Evolutionary conservation across 768 basidiomycete genomes (phyloP).

Genomic region (Russula vinacea): DNA sequence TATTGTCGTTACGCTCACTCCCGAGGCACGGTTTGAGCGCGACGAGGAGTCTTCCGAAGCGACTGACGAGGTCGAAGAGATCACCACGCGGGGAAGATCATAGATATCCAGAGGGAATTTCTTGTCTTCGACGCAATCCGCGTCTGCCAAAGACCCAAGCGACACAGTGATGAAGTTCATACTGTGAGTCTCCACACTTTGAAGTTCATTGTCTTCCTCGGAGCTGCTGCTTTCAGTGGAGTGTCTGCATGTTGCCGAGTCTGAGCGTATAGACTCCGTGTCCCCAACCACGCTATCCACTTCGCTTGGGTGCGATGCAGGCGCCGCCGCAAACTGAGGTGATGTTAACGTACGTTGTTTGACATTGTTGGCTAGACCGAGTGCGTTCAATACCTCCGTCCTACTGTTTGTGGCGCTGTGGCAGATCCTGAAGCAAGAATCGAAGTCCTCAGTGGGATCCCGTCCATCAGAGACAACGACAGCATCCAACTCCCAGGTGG

Average conservation of each 20-base stretch:
- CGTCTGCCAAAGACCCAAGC: constrained; percentile 9
- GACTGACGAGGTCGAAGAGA: constrained; percentile 20
- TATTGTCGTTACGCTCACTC: constrained; percentile 19
- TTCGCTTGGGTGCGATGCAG: constrained; percentile 9
- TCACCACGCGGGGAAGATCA: constrained; percentile 21
- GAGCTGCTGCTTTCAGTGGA: constrained; percentile 18
- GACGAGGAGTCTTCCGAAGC: constrained; percentile 11
- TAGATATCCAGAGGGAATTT: constrained; percentile 11
- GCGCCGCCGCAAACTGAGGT: constrained; percentile 13
- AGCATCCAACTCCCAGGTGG: background rate
- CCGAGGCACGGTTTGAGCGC: constrained; percentile 6
- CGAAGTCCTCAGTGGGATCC: background rate
- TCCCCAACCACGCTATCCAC: background rate
- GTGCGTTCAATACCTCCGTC: constrained; percentile 3
- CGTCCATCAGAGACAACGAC: background rate
- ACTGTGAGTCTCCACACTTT: constrained; percentile 8
- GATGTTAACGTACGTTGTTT: constrained; percentile 12
- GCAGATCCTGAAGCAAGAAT: background rate
- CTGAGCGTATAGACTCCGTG: constrained; percentile 1
- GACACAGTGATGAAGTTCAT: constrained; percentile 18
- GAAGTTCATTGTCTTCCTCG: constrained; percentile 20
- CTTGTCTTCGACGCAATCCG: constrained; percentile 5
- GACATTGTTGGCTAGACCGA: constrained; percentile 1
- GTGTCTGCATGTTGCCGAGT: constrained; percentile 10
- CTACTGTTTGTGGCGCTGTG: background rate